A percentile compares a stretch with the other conserved stretches of the same genome.
Conservation (phyloP, 2,329 filamentous ascomycete genomes). For the Fusarium bactridioides region DNA sequence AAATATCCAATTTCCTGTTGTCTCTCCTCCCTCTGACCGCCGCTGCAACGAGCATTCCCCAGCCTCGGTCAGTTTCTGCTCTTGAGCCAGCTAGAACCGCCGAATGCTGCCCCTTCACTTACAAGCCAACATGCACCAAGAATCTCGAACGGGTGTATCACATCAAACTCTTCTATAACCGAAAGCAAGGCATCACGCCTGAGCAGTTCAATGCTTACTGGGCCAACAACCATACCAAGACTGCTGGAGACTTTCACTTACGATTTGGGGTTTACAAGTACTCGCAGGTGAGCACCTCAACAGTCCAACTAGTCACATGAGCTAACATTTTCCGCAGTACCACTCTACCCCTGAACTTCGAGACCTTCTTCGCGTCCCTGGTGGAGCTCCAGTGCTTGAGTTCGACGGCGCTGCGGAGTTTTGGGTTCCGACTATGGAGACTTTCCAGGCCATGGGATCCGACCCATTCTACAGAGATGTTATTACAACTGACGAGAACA, state of each 20-base stretch:
- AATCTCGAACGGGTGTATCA: conserved; percentile 4
- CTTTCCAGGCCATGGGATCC: not conserved
- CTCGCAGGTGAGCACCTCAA: not conserved
- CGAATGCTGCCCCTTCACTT: conserved; percentile 3
- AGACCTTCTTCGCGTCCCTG: not conserved
- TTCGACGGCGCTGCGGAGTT: conserved; percentile 5
- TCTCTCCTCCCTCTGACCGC: not conserved
- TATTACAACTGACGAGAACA: not conserved
- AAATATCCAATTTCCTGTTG: not conserved
- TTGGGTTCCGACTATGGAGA: conserved; percentile 8
- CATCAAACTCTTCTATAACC: conserved; percentile 2
- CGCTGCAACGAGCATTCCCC: not conserved
- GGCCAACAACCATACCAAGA: conserved; percentile 14
- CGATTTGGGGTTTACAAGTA: not conserved
- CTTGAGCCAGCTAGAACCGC: not conserved
- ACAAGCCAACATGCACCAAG: conserved; percentile 4
- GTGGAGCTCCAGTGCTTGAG: not conserved
- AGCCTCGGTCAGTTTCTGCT: not conserved
- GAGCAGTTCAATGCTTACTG: conserved; percentile 2
- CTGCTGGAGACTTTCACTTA: conserved; percentile 2
- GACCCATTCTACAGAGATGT: not conserved
- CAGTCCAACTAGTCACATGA: fast-evolving
- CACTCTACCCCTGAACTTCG: not conserved
- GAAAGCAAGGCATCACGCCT: not conserved
- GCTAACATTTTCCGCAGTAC: fast-evolving